Evolutionary conservation across 192 early-diverging fungal species (phyloP), one percentile per base, ranked within the genome.

Genomic region (Mortierella antarctica): DNA sequence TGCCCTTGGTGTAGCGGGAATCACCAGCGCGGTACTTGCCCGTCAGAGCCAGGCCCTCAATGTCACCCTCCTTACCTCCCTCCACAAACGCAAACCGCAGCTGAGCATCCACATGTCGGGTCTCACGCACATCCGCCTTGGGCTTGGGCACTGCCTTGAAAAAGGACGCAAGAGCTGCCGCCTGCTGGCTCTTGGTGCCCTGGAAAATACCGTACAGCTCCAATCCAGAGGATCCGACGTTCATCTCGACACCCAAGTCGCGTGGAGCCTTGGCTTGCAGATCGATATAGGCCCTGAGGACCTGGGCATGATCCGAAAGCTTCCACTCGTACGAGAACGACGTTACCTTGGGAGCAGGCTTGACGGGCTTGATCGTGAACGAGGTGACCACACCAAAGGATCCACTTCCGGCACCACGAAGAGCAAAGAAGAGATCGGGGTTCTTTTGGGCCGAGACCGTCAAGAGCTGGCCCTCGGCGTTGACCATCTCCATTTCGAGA

Each of bases 321-420:
- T 62, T 62, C 62, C 59, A 84, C 6, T 81, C 57, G 8, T 73
- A 70, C 3, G 67, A 49, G 31, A 81, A 70, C 45, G 83, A 75
- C 9, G 83, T 84, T 9, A 81, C 83, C 62, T 74, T 70, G 56
- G 66, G 6, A 0, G 76, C 78, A 41, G 72, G 57, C 61, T 71
- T 71, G 49, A 65, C 56, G 42, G 80, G 61, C 53, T 65, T 50
- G 48, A 88, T 58, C 9, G 67, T 80, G 42, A 85, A 82, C 12
- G 79, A 57, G 13, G 84, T 83, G 18, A 88, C 83, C 10, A 89
- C 74, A 47, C 78, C 86, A 70, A 60, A 88, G 17, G 65, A 83
- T n/a, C 83, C 80, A 49, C 84, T 86, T 7, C 90, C 90, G 12
- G 86, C 92, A n/a, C 90, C 91, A 48, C 89, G 74, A 4, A 91